Base-by-base conservation (phyloP, 2,329 filamentous ascomycete genomes). In the Madurella mycetomatis region DNA sequence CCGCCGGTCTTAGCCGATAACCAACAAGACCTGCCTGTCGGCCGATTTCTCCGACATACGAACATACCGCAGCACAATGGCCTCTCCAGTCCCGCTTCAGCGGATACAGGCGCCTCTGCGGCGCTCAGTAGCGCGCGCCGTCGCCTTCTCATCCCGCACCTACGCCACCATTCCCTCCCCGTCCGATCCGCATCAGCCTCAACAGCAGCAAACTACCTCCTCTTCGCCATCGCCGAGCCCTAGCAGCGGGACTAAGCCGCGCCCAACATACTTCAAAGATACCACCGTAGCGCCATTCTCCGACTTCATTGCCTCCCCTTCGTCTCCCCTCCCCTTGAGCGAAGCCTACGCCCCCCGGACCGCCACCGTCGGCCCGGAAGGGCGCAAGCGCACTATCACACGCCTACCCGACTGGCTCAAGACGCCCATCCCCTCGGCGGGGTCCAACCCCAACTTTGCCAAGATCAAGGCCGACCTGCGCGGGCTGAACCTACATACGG, bases 381-480 rank as follows among this genome's bases (percentile, higher is more conserved):
- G 82, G 56, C 81, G 78, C 69, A 82, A 83, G 69, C 77, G 76
- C 61, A 84, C 82, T 62, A 82, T 86, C 64, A 86, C 83, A 13
- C 85, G 94, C 46, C 77, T 99, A 47, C 94, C 94, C 17, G 82
- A 87, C 62, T 99, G 94, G 94, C 83, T 99, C 60, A 96, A 97
- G 79, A 99, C 92, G 18, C 89, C 91, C 1, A 94, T 99, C 53
- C 94, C 69, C 7, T 67, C 60, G 18, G 64, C 94, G 0, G 84
- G 84, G 12, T 86, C 86, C 58, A 87, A 84, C 68, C 73, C 77
- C 54, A 95, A 95, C 74, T 96, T 87, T 78, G 95, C 95, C 75
- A 89, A 90, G 67, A 95, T 99, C 72, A 96, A 96, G 78, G 85
- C 87, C 60, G 94, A 99, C 71, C 76, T 99, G 62, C 83, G 94